Conservation (phyloP, 352 stramenopile genomes). For the Globisporangium cystogenes region DNA sequence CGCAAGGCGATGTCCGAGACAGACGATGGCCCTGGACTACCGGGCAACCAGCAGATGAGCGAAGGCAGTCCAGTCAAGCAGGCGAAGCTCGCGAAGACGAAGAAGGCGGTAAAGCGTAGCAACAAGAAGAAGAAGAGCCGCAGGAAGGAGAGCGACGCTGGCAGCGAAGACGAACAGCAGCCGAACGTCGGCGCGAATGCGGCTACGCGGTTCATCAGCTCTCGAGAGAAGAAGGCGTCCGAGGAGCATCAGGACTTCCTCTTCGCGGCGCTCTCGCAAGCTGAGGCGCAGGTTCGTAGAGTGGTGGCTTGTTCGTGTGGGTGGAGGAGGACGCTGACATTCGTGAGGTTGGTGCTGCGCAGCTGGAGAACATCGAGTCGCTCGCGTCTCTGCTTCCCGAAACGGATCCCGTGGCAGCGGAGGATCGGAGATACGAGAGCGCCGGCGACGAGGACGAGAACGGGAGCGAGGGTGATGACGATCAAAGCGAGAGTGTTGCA, state of each 20-base stretch:
- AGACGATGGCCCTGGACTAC: neutral
- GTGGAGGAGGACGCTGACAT: neutral
- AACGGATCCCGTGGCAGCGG: neutral
- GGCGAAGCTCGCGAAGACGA: slow-evolving; percentile 11
- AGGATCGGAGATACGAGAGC: neutral
- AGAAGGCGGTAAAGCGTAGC: slow-evolving; percentile 16
- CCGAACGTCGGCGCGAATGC: slow-evolving; percentile 1
- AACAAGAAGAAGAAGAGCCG: slow-evolving; percentile 2
- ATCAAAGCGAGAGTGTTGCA: slow-evolving; percentile 4
- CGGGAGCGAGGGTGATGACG: slow-evolving; percentile 2
- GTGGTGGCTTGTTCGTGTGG: neutral
- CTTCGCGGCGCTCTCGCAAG: slow-evolving; percentile 51
- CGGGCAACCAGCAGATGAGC: neutral
- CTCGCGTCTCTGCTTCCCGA: slow-evolving; percentile 30
- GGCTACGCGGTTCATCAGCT: slow-evolving; percentile 36
- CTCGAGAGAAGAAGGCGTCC: slow-evolving; percentile 38
- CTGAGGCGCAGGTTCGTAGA: slow-evolving; percentile 39
- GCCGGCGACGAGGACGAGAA: slow-evolving; percentile 2
- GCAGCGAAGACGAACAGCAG: neutral
- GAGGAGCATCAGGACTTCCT: slow-evolving; percentile 58
- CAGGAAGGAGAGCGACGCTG: neutral
- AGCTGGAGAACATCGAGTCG: slow-evolving; percentile 51
- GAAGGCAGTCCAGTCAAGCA: neutral
- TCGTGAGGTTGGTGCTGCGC: neutral
- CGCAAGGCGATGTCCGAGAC: slow-evolving; percentile 4